Conservation (phyloP, 192 early-diverging fungal genomes). For the Podila horticola region DNA sequence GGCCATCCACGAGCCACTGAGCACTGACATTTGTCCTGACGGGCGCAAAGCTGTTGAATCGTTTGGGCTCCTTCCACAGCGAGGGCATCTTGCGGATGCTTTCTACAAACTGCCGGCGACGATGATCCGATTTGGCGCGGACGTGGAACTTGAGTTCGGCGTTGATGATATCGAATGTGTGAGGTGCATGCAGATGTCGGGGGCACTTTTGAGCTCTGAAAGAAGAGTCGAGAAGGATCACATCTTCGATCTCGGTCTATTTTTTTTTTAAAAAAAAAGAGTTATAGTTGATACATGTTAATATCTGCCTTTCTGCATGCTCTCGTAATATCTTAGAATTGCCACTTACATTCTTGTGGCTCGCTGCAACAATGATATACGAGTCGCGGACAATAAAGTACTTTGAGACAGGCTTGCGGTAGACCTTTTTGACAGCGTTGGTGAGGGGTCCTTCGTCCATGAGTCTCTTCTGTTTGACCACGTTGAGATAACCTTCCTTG, state of each 20-base stretch:
- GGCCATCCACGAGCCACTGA: slow-evolving; percentile 80
- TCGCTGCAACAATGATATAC: slow-evolving; percentile 56
- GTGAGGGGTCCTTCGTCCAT: slow-evolving; percentile 61
- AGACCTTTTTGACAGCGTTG: slow-evolving; percentile 45
- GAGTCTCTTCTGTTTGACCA: slow-evolving; percentile 55
- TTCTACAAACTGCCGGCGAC: slow-evolving; percentile 68
- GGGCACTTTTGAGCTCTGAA: slow-evolving; percentile 49
- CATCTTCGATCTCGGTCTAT: slow-evolving; percentile 55
- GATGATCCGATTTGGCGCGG: slow-evolving; percentile 69
- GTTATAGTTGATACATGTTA: no score
- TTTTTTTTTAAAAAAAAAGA: no score
- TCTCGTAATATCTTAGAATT: no score
- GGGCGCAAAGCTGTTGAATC: slow-evolving; percentile 81
- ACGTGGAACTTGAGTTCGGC: slow-evolving; percentile 70
- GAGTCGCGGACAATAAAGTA: slow-evolving; percentile 80
- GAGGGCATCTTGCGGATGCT: slow-evolving; percentile 63
- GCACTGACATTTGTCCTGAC: slow-evolving; percentile 66
- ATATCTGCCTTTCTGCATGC: no score
- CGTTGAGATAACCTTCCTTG: slow-evolving; percentile 73
- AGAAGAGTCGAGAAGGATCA: slow-evolving; percentile 53
- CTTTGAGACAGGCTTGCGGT: slow-evolving; percentile 62
- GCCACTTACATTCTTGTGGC: slow-evolving; percentile 54
- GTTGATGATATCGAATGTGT: slow-evolving; percentile 67
- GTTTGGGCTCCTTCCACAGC: slow-evolving; percentile 66
- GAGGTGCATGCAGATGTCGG: slow-evolving; percentile 29